A percentile compares a stretch with the other conserved stretches of the same genome.
Conservation (phyloP, 805 yeast species). For the Candida xiaguanensis region DNA sequence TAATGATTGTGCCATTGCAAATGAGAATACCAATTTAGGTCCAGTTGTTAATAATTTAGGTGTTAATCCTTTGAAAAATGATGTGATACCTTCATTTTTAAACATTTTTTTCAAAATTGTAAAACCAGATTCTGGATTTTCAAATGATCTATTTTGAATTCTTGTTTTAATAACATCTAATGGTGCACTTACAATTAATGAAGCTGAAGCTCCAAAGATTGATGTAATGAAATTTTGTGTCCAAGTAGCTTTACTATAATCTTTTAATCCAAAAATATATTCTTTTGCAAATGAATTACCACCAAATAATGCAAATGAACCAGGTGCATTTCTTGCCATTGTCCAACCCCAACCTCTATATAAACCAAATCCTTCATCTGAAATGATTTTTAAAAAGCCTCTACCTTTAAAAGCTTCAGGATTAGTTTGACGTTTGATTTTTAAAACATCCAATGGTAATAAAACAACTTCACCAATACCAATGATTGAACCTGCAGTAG, state of each 20-base stretch:
- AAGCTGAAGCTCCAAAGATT: conserved; percentile 94
- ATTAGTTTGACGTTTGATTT: conserved; percentile 98
- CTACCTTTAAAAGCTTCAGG: conserved; percentile 99
- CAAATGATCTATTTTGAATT: conserved; percentile 94
- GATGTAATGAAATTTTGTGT: conserved; percentile 91
- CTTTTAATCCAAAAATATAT: conserved; percentile 80
- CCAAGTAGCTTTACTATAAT: conserved; percentile 93
- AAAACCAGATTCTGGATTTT: conserved; percentile 91
- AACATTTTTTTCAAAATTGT: conserved; percentile 90
- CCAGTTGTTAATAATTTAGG: conserved; percentile 97
- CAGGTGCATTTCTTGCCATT: conserved; percentile 99
- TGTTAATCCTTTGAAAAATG: conserved; percentile 95
- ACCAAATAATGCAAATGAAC: conserved; percentile 95
- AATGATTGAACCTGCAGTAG: conserved; percentile 94
- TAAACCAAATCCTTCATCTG: conserved; percentile 89
- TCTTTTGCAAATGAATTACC: conserved; percentile 99
- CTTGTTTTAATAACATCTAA: conserved; percentile 97
- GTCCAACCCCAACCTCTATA: conserved; percentile 99
- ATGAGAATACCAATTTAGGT: conserved; percentile 96
- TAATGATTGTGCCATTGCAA: conserved; percentile 94
- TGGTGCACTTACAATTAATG: conserved; percentile 95
- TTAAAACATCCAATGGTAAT: conserved; percentile 92
- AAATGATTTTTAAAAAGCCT: conserved; percentile 81
- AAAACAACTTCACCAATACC: conserved; percentile 98
- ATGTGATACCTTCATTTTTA: conserved; percentile 81